A percentile compares a stretch with the other conserved stretches of the same genome.
Evolutionary conservation across 164 flowering plant genomes (phyloP).

Genomic region (Houttuynia cordata): DNA sequence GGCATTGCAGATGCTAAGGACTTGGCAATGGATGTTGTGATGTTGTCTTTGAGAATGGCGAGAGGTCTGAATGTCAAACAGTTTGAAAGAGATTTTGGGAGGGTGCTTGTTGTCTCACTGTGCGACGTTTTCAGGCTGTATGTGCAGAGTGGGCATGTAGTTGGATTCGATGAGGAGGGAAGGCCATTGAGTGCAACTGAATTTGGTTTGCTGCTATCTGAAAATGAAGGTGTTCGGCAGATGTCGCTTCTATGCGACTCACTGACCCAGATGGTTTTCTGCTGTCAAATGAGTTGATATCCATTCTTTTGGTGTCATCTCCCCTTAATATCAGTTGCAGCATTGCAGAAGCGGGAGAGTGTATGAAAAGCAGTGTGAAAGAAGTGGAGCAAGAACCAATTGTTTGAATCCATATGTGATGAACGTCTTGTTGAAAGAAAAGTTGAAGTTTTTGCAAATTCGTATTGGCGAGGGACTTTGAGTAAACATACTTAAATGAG

Average conservation of each 20-base stretch:
- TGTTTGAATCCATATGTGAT: no score
- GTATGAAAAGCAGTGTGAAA: no score
- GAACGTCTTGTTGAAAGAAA: no score
- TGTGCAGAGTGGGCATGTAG: conserved; percentile 72
- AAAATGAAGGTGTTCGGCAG: conserved; percentile 12
- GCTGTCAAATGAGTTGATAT: conserved; percentile 82
- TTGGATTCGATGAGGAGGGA: conserved; percentile 51
- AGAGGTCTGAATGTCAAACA: conserved; percentile 57
- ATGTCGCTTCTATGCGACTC: conserved; percentile 40
- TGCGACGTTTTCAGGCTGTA: conserved; percentile 46
- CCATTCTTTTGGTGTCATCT: conserved; percentile 51
- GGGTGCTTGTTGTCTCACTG: conserved; percentile 27
- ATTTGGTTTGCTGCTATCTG: conserved; percentile 16
- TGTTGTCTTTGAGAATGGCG: conserved; percentile 80
- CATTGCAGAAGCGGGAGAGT: neutral
- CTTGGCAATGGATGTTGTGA: conserved; percentile 61
- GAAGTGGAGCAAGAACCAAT: no score
- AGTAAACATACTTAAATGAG: no score
- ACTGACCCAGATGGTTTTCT: conserved; percentile 95
- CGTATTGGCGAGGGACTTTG: no score
- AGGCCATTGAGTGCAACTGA: conserved; percentile 29
- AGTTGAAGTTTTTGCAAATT: no score
- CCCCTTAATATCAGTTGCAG: conserved; percentile 25
- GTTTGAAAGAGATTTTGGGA: conserved; percentile 52
- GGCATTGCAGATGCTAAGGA: conserved; percentile 29